These are phyloP conservation scores for Cryptosporidium ubiquitum DNA, from an alignment of 169 alveolate genomes.

Conservation along the genomic window DNA sequence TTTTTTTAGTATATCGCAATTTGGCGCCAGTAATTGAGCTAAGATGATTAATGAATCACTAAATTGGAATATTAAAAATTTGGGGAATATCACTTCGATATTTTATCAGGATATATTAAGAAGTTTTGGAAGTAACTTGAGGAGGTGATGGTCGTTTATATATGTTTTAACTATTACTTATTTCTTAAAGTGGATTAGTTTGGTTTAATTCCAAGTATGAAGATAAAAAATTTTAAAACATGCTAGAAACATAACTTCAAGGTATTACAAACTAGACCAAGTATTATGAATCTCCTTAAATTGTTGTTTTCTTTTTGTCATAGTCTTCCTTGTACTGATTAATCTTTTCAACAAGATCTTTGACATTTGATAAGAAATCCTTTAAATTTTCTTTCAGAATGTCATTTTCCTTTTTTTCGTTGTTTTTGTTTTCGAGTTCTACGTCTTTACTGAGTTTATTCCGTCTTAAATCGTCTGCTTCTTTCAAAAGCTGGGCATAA, in stretches of 20 bases:
- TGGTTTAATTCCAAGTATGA: neutral
- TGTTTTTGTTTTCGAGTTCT: neutral
- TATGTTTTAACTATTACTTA: too few species aligned
- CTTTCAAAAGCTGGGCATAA: neutral
- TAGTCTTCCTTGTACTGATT: constrained; percentile 6
- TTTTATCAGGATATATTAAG: neutral
- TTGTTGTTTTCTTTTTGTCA: neutral
- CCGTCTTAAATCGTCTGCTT: neutral
- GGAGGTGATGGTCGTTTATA: neutral
- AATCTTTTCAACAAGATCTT: constrained; percentile 2
- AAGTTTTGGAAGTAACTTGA: neutral
- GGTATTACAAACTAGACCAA: constrained; percentile 4
- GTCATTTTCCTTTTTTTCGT: neutral
- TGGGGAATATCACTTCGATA: neutral
- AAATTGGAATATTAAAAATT: neutral
- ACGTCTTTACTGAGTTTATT: neutral
- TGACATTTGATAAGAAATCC: neutral
- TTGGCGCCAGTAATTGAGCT: constrained; percentile 15
- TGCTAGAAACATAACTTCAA: constrained; percentile 3
- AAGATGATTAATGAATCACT: neutral
- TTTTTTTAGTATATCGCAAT: neutral
- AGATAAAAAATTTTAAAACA: neutral
- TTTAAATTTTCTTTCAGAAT: neutral
- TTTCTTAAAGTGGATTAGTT: neutral
- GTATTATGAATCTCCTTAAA: neutral